Evolutionary conservation across 176 grass and related monocot species (phyloP), one percentile per base, ranked within the genome.

Genomic region (Juncus effusus): DNA sequence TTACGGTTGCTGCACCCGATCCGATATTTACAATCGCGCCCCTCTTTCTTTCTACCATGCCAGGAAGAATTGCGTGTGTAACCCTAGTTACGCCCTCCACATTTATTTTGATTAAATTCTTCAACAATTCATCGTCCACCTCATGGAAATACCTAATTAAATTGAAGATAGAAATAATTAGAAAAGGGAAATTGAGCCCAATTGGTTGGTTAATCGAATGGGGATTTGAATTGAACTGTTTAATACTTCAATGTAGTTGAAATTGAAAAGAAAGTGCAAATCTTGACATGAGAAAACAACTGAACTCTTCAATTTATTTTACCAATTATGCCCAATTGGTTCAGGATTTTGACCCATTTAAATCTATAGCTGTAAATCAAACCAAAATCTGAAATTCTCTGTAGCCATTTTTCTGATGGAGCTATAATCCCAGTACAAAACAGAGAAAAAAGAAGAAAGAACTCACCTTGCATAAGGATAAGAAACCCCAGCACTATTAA

Each of bases 1-100:
- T 54, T 6, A 95, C 84, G 7, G 83, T 80, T 53, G 86, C 81
- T 15, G 91, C 60, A 3, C 91, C 91, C 13, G 91, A 95, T 56
- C 91, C 91, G 12, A 95, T 90, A 87, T 95, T 95, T 69, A 95
- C 64, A 50, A 95, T 82, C 51, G 91, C 91, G n/a, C 91, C 91
- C 42, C 78, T 79, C 67, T 90, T 95, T 81, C 86, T 79, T 51
- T 95, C 86, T 12, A 95, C 70, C 91, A 95, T 95, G 10, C 64
- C 83, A 3, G 83, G 78, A 42, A 95, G 86, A 51, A 95, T 80
- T 8, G 86, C 86, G 15, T 84, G 91, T 13, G 91, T 95, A 74
- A 95, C 75, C 75, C 91, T 79, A 0, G 91, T 95, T 52, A 95
- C 60, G 56, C 78, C 83, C 75, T 95, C 91, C 53, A 90, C 91